A percentile compares a stretch with the other conserved stretches of the same genome.
phyloP scores from a whole-genome alignment of 805 yeast genomes.

The Kurtzmaniella fragi region DNA sequence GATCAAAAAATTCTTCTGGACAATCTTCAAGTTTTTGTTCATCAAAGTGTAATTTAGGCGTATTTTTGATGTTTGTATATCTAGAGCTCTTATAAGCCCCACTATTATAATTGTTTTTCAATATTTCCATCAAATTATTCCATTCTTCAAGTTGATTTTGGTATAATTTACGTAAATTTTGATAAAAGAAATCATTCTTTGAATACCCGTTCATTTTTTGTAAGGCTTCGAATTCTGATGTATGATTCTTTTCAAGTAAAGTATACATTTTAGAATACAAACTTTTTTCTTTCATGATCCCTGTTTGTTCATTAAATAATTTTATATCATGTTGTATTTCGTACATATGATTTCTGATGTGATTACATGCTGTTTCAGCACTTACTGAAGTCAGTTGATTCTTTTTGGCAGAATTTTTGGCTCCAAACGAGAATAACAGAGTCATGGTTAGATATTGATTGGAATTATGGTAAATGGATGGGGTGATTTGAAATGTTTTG shows the following conservation, averaged over 20 bases:
- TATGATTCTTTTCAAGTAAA: conserved; percentile 17
- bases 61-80: conserved; percentile 6
- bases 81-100: conserved; percentile 14
- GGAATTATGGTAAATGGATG: too few species aligned
- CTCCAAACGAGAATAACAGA: too few species aligned
- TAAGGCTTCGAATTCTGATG: conserved; percentile 9
- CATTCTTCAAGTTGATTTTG: conserved; percentile 15
- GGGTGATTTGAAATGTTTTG: too few species aligned
- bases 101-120: conserved; percentile 20
- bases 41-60: neutral
- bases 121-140: conserved; percentile 14
- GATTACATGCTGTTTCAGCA: conserved; percentile 13
- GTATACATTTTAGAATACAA: conserved; percentile 18
- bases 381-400: conserved; percentile 5
- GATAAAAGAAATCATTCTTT: conserved; percentile 9
- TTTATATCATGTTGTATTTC: conserved; percentile 16
- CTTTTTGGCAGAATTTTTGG: too few species aligned
- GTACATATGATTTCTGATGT: conserved; percentile 18
- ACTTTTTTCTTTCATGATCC: conserved; percentile 12
- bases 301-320: conserved; percentile 16
- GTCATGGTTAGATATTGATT: too few species aligned
- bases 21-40: conserved; percentile 12
- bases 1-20: conserved; percentile 35
- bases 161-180: conserved; percentile 13
- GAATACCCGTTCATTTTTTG: conserved; percentile 10